Evolutionary conservation across 352 stramenopile genomes (phyloP), one percentile per base, ranked within the genome.

Genomic region (Globisporangium paroecandrum): DNA sequence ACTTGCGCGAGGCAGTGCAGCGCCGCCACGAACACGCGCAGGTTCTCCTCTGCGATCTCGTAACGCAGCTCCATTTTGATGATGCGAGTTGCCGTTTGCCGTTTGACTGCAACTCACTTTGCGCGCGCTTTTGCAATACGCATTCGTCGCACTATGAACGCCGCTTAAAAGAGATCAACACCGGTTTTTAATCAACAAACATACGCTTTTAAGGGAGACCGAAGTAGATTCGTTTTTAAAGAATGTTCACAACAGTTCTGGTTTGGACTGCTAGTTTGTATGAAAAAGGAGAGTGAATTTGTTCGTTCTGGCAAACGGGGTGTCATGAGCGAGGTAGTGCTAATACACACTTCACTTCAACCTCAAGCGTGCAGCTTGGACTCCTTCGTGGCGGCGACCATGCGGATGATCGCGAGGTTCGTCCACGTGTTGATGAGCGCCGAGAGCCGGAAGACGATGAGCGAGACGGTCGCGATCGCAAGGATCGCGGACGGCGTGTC

Each of bases 1-100:
- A 93, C 74, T 67, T 94, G 85, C 58, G 82, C 76, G 54, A 95
- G 79, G 66, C 81, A 94, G 59, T 91, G 81, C 53, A 95, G 75
- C 66, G 83, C 83, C 62, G 86, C 85, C 65, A 95, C 83, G 51
- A 94, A 85, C 59, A 88, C 72, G 72, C 84, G 87, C 61, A 95
- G 78, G 64, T 87, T 79, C 69, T 95, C 86, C 71, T 90, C 83
- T 1, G 79, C 81, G 41, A 95, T 66, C 63, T 93, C 85, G 41
- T 84, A 87, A 27, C 77, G 79, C 57, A 94, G 71, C 68, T 94
- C 83, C 83, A 91, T 94, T 56, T 61, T 61, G 18, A 41, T 41
- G 34, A 41, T 41, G 34, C 10, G 46, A 22, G 13, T 46, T 41
- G 34, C 1, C 8, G 8, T 46, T 46, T 41, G 34, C 1, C 8